Base-by-base conservation (phyloP, 345 rosid genomes). In the Nasturtium officinale region DNA sequence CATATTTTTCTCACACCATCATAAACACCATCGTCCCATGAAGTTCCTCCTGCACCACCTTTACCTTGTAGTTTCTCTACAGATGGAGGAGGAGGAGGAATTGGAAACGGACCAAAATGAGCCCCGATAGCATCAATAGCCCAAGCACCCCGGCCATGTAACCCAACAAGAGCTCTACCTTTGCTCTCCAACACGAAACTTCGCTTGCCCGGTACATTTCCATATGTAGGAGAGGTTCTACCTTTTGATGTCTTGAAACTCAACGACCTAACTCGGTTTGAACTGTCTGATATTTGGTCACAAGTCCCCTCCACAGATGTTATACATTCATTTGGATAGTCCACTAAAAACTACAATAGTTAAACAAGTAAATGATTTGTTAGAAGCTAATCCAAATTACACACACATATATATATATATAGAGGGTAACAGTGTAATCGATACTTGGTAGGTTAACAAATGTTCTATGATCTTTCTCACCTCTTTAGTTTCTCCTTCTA, bases 1-100 rank as follows among this genome's bases (percentile, higher is more conserved):
- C 26, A 45, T 11, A 70, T 43, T 40, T 58, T 56, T n/a, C 64
- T 70, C 38, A 70, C 74, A 46, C 45, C 45, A 1, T 58, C 73
- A 0, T 29, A 48, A 17, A 1, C 66, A 28, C 68, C 75, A 60
- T 71, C 75, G 17, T 71, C 75, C 75, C 75, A 71, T 9, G 75
- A 16, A 21, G 18, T 26, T 32, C 67, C 75, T 46, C 68, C 60
- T 0, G 16, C 35, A 18, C 67, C 75, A 35, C 74, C 67, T 16
- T 17, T 4, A 1, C 15, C 32, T 30, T 70, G 48, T 9, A 53
- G 48, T 67, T 45, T 57, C 33, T 25, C 53, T 5, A 9, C 5
- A 6, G 25, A 30, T 29, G 64, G 4, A 6, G 43, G 40, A 42
- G 62, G 11, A 40, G 20, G 21, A 42, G 40, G 61, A 25, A 43